Evolutionary conservation across 2,329 filamentous ascomycete genomes (phyloP), one percentile per base, ranked within the genome.

Genomic region (Colletotrichum tabaci): DNA sequence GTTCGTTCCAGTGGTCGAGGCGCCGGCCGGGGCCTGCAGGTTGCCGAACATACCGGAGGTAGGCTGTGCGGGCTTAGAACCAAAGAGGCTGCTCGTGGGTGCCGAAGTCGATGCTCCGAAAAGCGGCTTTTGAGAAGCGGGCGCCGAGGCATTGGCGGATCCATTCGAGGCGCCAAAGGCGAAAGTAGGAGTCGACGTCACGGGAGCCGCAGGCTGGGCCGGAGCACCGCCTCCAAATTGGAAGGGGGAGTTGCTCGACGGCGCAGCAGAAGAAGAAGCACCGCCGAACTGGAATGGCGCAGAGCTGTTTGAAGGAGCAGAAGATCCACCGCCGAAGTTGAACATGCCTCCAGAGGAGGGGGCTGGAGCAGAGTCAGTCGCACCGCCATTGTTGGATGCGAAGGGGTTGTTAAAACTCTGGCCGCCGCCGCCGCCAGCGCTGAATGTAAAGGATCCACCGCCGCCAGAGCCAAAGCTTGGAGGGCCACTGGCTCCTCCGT

Each of bases 1-100:
- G 82, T 88, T 84, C 75, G 83, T 85, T 79, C 83, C 83, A 73
- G 83, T 84, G 77, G 82, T 84, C 73, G 83, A 84, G 62, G 81
- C 80, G 71, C 83, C 83, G 77, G 78, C 79, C 73, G 82, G 83
- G 73, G 82, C 81, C 77, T 84, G 82, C 75, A 84, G 81, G 77
- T 79, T 80, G 75, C 77, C 77, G 74, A 84, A 83, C 71, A 79
- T 76, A 65, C 81, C 76, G 66, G 78, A 67, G 40, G 69, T 53
- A 35, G 75, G 71, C 66, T 74, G 75, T 23, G 74, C 73, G 10
- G 74, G 67, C 52, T 69, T 76, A 10, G 70, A 69, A 42, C 71
- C 73, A 57, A 77, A 77, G 61, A 74, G 46, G 35, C 57, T 72
- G 21, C 47, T 62, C n/a, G 66, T 38, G 40, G 73, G 67, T 8